A percentile compares a stretch with the other conserved stretches of the same genome.
Evolutionary conservation across 2,329 filamentous ascomycete species (phyloP).

Genomic region (Colletotrichum sp.): DNA sequence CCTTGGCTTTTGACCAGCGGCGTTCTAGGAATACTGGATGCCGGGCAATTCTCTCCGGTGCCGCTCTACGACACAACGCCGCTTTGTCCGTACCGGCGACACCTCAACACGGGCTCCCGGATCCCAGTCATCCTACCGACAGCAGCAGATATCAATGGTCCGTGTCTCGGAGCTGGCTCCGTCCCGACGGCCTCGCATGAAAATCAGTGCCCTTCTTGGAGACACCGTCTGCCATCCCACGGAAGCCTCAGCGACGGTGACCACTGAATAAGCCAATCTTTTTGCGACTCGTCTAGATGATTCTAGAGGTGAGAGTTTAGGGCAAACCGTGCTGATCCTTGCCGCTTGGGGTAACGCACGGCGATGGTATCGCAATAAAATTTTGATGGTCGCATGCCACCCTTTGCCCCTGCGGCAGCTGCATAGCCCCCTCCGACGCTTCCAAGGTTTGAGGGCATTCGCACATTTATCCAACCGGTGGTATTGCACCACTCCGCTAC

Average conservation of each 20-base stretch:
- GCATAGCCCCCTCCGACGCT: not conserved
- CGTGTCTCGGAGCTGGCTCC: not conserved
- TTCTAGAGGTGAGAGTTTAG: not conserved
- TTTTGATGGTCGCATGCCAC: not conserved
- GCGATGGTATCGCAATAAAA: not conserved
- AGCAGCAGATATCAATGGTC: too few species aligned
- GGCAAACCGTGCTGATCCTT: not conserved
- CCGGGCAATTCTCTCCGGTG: not conserved
- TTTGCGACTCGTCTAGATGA: not conserved
- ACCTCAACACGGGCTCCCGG: not conserved
- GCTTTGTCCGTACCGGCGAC: not conserved
- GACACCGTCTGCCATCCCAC: not conserved
- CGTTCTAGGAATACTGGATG: not conserved
- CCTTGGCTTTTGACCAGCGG: not conserved
- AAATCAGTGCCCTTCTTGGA: not conserved
- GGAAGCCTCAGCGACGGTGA: not conserved
- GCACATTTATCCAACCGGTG: not conserved
- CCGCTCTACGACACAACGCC: not conserved
- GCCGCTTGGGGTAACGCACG: not conserved
- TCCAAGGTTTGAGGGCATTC: constrained; percentile 1
- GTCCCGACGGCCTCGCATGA: not conserved
- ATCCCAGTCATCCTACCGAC: not conserved
- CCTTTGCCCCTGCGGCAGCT: not conserved
- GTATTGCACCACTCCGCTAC: not conserved
- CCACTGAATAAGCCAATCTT: not conserved